A percentile compares a stretch with the other conserved stretches of the same genome.
phyloP scores from a whole-genome alignment of 208 protist genomes.

The Trypanosoma rangeli region DNA sequence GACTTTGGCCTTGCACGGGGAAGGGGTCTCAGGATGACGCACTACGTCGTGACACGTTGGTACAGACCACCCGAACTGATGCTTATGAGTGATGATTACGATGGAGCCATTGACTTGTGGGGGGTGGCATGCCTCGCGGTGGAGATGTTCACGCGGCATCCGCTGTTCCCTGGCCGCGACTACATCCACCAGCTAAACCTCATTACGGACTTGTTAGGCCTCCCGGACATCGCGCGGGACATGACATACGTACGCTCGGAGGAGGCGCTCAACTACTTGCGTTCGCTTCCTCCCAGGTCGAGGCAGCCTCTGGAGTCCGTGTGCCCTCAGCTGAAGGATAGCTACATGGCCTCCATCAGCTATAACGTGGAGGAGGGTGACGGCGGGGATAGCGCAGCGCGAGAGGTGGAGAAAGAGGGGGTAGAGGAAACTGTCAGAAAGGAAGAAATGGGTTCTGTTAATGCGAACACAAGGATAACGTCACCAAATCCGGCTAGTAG shows the following conservation, averaged over 20 bases:
- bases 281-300: conserved; percentile 43
- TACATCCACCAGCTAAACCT: conserved; percentile 90
- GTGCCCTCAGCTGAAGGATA: conserved; percentile 38
- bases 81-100: conserved; percentile 88
- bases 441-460: too few species aligned
- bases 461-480: background rate
- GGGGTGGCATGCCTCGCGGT: conserved; percentile 95
- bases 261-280: conserved; percentile 76
- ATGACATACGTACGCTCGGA: conserved; percentile 55
- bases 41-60: conserved; percentile 97
- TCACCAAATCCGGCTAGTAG: background rate
- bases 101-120: conserved; percentile 95
- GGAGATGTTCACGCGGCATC: conserved; percentile 91
- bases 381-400: conserved; percentile 16
- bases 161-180: conserved; percentile 84
- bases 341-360: conserved; percentile 51
- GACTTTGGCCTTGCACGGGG: conserved; percentile 92
- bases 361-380: conserved; percentile 43
- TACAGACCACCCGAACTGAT: conserved; percentile 99
- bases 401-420: background rate
- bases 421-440: background rate
- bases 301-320: conserved; percentile 59
- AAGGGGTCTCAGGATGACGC: conserved; percentile 89
- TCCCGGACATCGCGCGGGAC: conserved; percentile 72
- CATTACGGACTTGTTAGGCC: conserved; percentile 71